Conservation (phyloP, 108 stramenopile genomes). For the Pseudonitzschia pungens region DNA sequence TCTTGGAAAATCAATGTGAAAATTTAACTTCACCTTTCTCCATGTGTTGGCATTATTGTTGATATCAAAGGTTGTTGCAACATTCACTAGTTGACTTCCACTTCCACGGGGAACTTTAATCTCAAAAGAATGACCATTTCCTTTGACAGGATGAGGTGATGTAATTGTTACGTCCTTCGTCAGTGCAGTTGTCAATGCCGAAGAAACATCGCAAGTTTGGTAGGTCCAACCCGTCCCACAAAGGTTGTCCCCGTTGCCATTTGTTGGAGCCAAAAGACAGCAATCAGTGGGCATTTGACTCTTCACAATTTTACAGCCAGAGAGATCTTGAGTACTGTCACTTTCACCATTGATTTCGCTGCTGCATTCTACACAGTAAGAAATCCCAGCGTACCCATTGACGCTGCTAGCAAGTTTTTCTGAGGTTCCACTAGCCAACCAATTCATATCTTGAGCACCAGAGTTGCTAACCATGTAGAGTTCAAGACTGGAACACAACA, state of each 20-base stretch:
- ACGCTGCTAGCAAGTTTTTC: neutral
- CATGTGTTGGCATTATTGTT: neutral
- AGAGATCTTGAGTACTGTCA: neutral
- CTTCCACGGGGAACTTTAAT: neutral
- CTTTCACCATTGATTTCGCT: neutral
- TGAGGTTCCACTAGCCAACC: neutral
- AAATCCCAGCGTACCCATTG: constrained; percentile 4
- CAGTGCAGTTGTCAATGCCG: neutral
- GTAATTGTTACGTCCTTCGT: neutral
- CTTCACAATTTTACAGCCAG: neutral
- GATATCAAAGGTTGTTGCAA: neutral
- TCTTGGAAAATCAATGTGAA: neutral
- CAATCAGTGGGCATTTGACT: constrained; percentile 1
- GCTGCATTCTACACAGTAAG: constrained; percentile 9
- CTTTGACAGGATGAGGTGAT: neutral
- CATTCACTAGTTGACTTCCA: neutral
- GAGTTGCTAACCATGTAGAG: constrained; percentile 1
- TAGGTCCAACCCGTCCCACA: constrained; percentile 1
- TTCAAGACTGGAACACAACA: neutral
- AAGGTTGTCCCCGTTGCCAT: neutral
- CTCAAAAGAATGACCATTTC: neutral
- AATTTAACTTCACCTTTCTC: constrained; percentile 8
- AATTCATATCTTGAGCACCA: neutral
- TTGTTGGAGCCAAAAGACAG: neutral
- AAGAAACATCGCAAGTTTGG: neutral